Base-by-base conservation (phyloP, 1,139 yeast genomes). In the Candida dubliniensis region DNA sequence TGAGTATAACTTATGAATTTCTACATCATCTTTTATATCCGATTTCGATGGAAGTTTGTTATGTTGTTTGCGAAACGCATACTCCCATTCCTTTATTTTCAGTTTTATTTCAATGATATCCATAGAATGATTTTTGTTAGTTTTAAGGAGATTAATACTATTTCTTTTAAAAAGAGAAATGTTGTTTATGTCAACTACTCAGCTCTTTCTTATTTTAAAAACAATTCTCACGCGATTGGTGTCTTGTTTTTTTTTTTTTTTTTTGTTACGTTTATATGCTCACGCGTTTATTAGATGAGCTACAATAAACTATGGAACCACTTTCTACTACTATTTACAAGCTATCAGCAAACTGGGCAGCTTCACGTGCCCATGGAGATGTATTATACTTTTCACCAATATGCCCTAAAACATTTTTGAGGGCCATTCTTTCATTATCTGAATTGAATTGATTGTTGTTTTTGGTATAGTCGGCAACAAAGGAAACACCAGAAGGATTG, bases 71-170 rank as follows among this genome's bases (percentile, higher is more conserved):
- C 60, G 54, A 57, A 82, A 84, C 8, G 56, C 57, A 46, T 75
- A 69, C 55, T 84, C 90, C 91, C 91, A 85, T 30, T 62, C 60
- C 57, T 84, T 85, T 44, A 85, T 78, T 51, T 76, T 74, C 31
- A 60, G 57, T 52, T 70, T 74, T 14, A 75, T 50, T 38, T 54
- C 53, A 8, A 34, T 25, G 13, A 50, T 25, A 15, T 46, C 50
- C 45, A 44, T 47, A 18, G 3, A 18, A 18, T 18, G 23, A 18
- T 4, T 18, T 18, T 18, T 18, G 23, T 18, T 18, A 5, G 23
- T 18, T 4, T 18, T 18, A 18, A 18, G 5, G 31, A 10, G 12
- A 12, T 25, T 11, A 14, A n/a, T 27, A 27, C 11, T 11, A 27
- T 11, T 27, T 27, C 7, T 4, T 10, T 39, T 25, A 8, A 13